Evolutionary conservation across 371 early-diverging fungal species (phyloP).

Genomic region (Mortierella sp.): DNA sequence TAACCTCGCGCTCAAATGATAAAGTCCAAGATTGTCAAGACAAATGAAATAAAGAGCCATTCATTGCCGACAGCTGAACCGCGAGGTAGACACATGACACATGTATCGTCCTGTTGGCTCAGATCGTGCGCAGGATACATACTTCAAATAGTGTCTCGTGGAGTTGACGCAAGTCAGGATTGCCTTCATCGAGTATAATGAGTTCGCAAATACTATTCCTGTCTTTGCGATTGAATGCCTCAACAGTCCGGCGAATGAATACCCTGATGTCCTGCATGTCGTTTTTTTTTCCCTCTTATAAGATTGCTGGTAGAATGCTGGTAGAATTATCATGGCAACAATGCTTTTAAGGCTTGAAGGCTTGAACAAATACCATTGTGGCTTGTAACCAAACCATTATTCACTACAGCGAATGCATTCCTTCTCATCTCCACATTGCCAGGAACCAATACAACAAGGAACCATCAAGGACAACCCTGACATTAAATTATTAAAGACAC

Average conservation of each 20-base stretch:
- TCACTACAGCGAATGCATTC: no score
- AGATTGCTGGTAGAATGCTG: no score
- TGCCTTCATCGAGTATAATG: constrained; percentile 25
- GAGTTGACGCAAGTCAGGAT: constrained; percentile 10
- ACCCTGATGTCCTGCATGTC: constrained; percentile 30
- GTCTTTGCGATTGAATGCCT: constrained; percentile 28
- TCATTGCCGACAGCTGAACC: no score
- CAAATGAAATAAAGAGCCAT: no score
- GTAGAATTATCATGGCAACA: no score
- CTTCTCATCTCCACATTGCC: no score
- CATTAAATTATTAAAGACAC: not conserved
- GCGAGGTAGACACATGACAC: no score
- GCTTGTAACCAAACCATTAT: no score
- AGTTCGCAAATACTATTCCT: constrained; percentile 23
- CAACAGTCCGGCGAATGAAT: constrained; percentile 17
- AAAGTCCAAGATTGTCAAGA: no score
- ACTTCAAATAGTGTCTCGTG: constrained; percentile 27
- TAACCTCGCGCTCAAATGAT: not conserved
- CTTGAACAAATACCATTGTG: not conserved
- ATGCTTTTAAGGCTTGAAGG: not conserved
- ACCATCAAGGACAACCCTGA: not conserved
- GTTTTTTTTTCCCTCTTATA: not conserved
- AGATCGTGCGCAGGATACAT: constrained; percentile 4
- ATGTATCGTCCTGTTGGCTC: not conserved
- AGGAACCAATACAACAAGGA: no score